Conservation (phyloP, 805 yeast genomes). For the Wickerhamiella cacticola region DNA sequence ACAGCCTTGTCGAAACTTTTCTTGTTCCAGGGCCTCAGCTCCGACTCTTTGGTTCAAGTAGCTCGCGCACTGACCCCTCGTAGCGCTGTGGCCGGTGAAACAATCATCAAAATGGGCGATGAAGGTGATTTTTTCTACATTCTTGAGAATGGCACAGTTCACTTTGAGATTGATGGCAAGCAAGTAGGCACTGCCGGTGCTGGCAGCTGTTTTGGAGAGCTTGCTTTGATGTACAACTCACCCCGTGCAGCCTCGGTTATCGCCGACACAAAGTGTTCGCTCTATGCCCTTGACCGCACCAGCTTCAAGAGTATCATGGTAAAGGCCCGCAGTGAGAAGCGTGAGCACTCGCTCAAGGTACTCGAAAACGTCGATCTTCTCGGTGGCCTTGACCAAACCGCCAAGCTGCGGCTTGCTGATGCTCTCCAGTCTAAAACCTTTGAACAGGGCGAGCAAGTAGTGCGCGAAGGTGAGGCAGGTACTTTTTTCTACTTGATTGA, state of each 20-base stretch:
- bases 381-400: conserved; percentile 57
- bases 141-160: conserved; percentile 74
- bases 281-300: conserved; percentile 89
- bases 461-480: conserved; percentile 77
- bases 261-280: conserved; percentile 55
- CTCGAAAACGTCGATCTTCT: conserved; percentile 77
- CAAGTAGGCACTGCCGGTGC: conserved; percentile 66
- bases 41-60: conserved; percentile 61
- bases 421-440: conserved; percentile 73
- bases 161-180: conserved; percentile 58
- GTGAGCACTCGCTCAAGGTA: conserved; percentile 81
- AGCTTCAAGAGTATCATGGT: conserved; percentile 85
- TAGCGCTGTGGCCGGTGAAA: conserved; percentile 42
- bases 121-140: conserved; percentile 89
- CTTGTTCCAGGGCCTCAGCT: conserved; percentile 71
- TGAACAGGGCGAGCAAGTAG: conserved; percentile 59
- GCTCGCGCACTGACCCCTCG: conserved; percentile 76
- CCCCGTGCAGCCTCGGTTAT: conserved; percentile 94
- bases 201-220: conserved; percentile 90
- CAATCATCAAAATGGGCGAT: conserved; percentile 79
- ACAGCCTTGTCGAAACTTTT: conserved; percentile 69
- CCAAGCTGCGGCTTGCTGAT: conserved; percentile 86
- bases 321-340: conserved; percentile 82
- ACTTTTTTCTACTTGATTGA: conserved; percentile 65
- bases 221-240: conserved; percentile 93